phyloP scores from a whole-genome alignment of 768 basidiomycete genomes.

The Mycena leptocephala region DNA sequence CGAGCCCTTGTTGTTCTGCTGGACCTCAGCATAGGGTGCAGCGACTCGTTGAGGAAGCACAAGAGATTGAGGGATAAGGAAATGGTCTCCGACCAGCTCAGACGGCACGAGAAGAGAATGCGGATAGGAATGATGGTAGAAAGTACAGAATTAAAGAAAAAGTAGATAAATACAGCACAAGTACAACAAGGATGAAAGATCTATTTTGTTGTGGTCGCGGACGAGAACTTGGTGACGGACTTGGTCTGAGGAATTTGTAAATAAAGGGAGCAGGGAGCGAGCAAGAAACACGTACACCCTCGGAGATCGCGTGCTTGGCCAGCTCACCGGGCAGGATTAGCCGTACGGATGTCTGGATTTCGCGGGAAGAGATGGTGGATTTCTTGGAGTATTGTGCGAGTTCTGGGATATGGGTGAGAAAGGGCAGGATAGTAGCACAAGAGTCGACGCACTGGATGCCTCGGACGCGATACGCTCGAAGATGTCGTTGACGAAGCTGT shows the following conservation, averaged over 20 bases:
- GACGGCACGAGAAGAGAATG: no score
- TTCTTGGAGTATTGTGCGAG: constrained; percentile 98
- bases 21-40: no score
- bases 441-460: constrained; percentile 80
- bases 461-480: constrained; percentile 94
- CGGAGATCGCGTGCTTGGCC: constrained; percentile 87
- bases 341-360: constrained; percentile 97
- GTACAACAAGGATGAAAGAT: background rate
- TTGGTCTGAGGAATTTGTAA: constrained; percentile 23
- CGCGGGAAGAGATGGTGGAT: constrained; percentile 98
- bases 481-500: constrained; percentile 97
- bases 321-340: constrained; percentile 97
- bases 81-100: no score
- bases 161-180: constrained; percentile 21
- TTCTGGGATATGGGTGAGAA: constrained; percentile 62
- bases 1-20: no score
- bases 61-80: no score
- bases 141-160: constrained; percentile 10
- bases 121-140: no score
- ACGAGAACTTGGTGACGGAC: constrained; percentile 37
- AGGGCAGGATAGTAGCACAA: background rate
- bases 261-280: background rate
- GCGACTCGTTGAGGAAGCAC: no score
- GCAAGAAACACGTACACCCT: constrained; percentile 29
- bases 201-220: constrained; percentile 30